Conservation (phyloP, 2,329 filamentous ascomycete species). For the Parascedosporium putredinis region DNA sequence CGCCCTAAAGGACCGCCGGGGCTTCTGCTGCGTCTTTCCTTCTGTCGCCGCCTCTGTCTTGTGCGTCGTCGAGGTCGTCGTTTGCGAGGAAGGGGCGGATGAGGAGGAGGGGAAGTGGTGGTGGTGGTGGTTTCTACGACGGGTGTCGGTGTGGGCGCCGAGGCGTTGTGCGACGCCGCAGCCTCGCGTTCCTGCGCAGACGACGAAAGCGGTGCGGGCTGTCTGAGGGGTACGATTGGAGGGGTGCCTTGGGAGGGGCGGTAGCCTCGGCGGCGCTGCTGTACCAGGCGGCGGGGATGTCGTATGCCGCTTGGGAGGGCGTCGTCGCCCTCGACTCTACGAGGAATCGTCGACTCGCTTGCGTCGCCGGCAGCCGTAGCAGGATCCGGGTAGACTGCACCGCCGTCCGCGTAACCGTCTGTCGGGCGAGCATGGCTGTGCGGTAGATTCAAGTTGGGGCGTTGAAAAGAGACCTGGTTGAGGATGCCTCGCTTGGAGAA, state of each 20-base stretch:
- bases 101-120: neutral
- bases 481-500: too few species aligned
- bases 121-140: neutral
- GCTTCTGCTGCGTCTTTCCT: neutral
- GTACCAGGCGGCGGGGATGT: neutral
- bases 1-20: neutral
- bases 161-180: neutral
- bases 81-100: neutral
- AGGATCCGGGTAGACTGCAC: neutral
- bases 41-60: neutral
- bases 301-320: neutral
- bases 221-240: conserved; percentile 5
- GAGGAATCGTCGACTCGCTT: neutral
- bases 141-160: neutral
- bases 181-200: neutral
- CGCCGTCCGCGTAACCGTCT: neutral
- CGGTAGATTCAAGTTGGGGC: too few species aligned
- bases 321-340: neutral
- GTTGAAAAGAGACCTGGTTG: too few species aligned
- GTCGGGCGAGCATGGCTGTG: conserved; percentile 6
- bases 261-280: conserved; percentile 2
- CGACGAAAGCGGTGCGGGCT: neutral
- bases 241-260: neutral
- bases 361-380: neutral
- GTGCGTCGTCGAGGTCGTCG: neutral